Evolutionary conservation across 2,329 filamentous ascomycete genomes (phyloP), one percentile per base, ranked within the genome.

Genomic region (Aspergillus novoparasiticus): DNA sequence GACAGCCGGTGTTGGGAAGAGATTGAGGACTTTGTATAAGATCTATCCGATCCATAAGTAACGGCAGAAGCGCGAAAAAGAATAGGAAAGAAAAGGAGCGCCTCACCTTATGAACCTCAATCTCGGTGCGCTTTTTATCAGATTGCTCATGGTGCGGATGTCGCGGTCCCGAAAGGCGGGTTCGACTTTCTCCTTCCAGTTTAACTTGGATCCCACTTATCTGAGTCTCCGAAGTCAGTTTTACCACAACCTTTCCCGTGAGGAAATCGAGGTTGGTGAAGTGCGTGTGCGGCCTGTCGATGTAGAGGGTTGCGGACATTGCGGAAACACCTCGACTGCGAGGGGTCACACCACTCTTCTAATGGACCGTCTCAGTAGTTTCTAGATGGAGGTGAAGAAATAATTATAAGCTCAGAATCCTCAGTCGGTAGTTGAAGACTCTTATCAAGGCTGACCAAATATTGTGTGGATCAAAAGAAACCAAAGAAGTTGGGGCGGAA

Each of bases 261-360:
- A 84, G 73, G 58, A 77, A 78, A 67, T 84, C 82, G 57, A 84
- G 76, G 61, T 84, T 84, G 58, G 82, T 84, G 66, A 81, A 83
- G 69, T 79, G 77, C 34, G 74, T 73, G 63, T 79, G 76, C 23
- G 74, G 76, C 54, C 75, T 75, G 65, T 83, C 79, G 63, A 84
- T 74, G 59, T 79, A 69, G 65, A 84, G 77, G 51, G 72, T 75
- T 66, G 80, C 80, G 60, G 81, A 79, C 81, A 83, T 83, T 67
- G 69, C 71, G 72, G 51, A n/a, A 55, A 8, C 32, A 55, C 32
- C 51, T 39, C 26, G 32, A 55, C 32, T 39, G 32, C 32, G 16
- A 34, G 48, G 34, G 34, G 34, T 28, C 51, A 39, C 51, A 39
- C 48, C 48, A 26, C 21, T n/a, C 34, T 28, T 39, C 12, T 34